Base-by-base conservation (phyloP, 257 asterid genomes). In the Nicotiana attenuata region DNA sequence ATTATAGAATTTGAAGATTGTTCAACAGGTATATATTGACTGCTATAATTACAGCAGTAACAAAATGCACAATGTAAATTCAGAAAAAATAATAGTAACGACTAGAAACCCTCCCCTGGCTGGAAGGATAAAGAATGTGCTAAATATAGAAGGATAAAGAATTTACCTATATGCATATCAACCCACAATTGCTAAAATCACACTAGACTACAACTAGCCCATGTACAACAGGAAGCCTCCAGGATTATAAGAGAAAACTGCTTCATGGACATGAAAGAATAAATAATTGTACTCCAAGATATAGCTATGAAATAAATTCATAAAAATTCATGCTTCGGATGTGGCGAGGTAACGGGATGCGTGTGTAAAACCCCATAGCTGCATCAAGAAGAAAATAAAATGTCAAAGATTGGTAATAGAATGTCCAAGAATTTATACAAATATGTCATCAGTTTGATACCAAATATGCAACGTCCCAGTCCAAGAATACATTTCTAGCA, bases 361-460 rank as follows among this genome's bases (percentile, higher is more conserved):
- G 60, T 96, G 97, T 38, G 91, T 82, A 83, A 92, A 96, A 56
- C 98, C 99, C 98, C 99, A 93, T 68, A 96, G 88, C 99, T 96
- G 98, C 93, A 89, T n/a, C 7, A 52, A 65, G 60, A n/a, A 76
- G 2, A 55, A 29, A 22, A 83, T 78, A 26, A 66, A 57, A 28
- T 15, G 69, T 45, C 22, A 81, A 81, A 65, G 16, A 19, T 71
- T 7, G 24, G 61, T 47, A 11, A 73, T 24, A 47, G 22, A 14
- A 69, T 5, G 5, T 2, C 19, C 7, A n/a, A n/a, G 20, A 35
- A n/a, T 1, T 35, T 10, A 3, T 5, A 13, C 20, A 11, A 69
- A 13, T 3, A 71, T 20, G 15, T 41, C 78, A 41, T 71, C 59
- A 69, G 33, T 41, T 28, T 69, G 78, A 4, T 22, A 45, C 59